Evolutionary conservation across 176 grass and related monocot genomes (phyloP).

Genomic region (Musa itinerans): DNA sequence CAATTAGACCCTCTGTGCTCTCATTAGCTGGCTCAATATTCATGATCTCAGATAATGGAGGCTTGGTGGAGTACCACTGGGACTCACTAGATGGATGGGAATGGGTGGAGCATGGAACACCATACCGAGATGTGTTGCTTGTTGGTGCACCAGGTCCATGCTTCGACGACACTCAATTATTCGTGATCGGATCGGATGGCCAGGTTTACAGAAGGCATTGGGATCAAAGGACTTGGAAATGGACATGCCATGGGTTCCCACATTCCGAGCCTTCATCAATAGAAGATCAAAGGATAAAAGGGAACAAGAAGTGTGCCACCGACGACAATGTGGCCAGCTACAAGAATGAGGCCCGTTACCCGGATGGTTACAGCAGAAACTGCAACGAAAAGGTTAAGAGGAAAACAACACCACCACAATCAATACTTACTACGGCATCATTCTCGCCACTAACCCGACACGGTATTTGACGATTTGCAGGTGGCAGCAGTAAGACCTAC

Average conservation of each 20-base stretch:
- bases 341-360: conserved; percentile 10
- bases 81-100: conserved; percentile 63
- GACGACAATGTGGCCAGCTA: conserved; percentile 14
- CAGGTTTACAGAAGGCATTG: conserved; percentile 57
- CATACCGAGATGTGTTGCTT: conserved; percentile 48
- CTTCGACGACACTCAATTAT: conserved; percentile 59
- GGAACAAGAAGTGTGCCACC: conserved; percentile 32
- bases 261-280: conserved; percentile 9
- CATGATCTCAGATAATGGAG: conserved; percentile 75
- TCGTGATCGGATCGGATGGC: conserved; percentile 76
- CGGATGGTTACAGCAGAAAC: conserved; percentile 35
- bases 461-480: conserved; percentile 25
- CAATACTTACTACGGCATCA: not conserved
- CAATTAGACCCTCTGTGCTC: conserved; percentile 48
- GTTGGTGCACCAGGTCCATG: conserved; percentile 68
- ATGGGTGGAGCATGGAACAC: conserved; percentile 94
- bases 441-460: not conserved
- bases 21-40: conserved; percentile 71
- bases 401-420: not conserved
- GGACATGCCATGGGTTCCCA: conserved; percentile 67
- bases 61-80: conserved; percentile 85
- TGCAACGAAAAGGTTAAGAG: conserved; percentile 69
- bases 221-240: conserved; percentile 51
- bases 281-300: not conserved
- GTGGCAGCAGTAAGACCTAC: conserved; percentile 57